A percentile compares a stretch with the other conserved stretches of the same genome.
phyloP scores from a whole-genome alignment of 2,329 filamentous ascomycete species.

The Cordyceps pruinosa region DNA sequence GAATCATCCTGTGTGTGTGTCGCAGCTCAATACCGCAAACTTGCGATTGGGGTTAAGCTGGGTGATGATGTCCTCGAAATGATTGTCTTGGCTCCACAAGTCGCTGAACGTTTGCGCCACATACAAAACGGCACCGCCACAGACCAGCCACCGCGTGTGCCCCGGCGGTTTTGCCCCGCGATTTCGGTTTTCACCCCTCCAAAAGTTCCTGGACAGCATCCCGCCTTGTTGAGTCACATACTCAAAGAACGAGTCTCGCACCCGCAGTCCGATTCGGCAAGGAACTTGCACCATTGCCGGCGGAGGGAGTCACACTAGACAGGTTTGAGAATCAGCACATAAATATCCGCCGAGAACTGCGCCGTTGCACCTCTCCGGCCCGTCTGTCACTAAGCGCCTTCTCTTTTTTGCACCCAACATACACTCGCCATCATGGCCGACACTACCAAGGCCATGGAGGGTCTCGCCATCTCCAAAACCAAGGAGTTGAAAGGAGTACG shows the following conservation, averaged over 20 bases:
- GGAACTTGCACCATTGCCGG: constrained; percentile 2
- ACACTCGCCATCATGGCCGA: constrained; percentile 35
- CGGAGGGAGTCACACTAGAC: constrained; percentile 3
- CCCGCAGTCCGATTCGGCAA: not conserved
- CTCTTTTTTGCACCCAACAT: not conserved
- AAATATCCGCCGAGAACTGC: not conserved
- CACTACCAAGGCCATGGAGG: constrained; percentile 43
- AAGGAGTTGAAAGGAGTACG: constrained; percentile 54
- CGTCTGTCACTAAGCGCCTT: not conserved
- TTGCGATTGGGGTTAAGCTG: not conserved
- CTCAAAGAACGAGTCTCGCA: not conserved
- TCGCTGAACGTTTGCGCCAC: not conserved
- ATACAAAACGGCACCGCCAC: constrained; percentile 3
- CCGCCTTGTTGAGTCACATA: constrained; percentile 10
- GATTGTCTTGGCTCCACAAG: constrained; percentile 2
- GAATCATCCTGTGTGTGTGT: constrained; percentile 25
- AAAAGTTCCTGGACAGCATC: constrained; percentile 2
- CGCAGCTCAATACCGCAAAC: not conserved
- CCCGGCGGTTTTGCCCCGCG: constrained; percentile 13
- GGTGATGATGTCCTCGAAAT: constrained; percentile 1
- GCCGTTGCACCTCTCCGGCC: not conserved
- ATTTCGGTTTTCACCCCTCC: constrained; percentile 14
- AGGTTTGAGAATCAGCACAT: not conserved
- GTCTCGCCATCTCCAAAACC: constrained; percentile 48
- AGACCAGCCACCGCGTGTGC: constrained; percentile 5